Conservation (phyloP, 371 early-diverging fungal species). For the Quaeritorhiza haematococci region DNA sequence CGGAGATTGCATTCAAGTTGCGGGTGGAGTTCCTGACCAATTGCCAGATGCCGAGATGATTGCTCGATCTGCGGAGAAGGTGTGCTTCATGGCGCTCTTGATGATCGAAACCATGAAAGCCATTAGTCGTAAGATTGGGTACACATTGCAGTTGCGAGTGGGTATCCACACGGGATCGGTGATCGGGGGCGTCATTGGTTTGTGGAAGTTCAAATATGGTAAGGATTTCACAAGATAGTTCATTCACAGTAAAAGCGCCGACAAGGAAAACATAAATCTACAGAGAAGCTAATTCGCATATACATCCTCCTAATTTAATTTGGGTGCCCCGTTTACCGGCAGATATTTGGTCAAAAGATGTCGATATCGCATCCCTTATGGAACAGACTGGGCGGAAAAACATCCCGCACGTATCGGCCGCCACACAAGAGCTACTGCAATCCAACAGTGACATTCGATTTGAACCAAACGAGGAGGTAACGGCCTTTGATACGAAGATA, state of each 20-base stretch:
- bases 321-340: neutral
- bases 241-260: too few relatives aligned
- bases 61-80: slow-evolving; percentile 4
- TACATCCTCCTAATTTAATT: neutral
- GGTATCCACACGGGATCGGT: slow-evolving; percentile 28
- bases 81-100: slow-evolving; percentile 15
- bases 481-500: slow-evolving; percentile 8
- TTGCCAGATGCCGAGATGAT: slow-evolving; percentile 10
- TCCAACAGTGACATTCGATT: slow-evolving; percentile 1
- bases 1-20: slow-evolving; percentile 27
- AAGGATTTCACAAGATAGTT: too few relatives aligned
- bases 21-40: slow-evolving; percentile 27
- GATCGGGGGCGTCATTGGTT: slow-evolving; percentile 23
- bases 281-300: neutral
- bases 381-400: slow-evolving; percentile 18
- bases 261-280: neutral
- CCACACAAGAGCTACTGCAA: slow-evolving; percentile 12
- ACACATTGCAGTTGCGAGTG: slow-evolving; percentile 13
- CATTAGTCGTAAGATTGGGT: neutral
- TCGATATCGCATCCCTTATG: slow-evolving; percentile 21
- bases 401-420: slow-evolving; percentile 15
- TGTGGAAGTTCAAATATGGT: slow-evolving; percentile 33
- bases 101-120: slow-evolving; percentile 15
- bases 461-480: neutral
- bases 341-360: slow-evolving; percentile 28